Evolutionary conservation across 2,329 filamentous ascomycete species (phyloP).

Genomic region (Didymosphaeria variabile): DNA sequence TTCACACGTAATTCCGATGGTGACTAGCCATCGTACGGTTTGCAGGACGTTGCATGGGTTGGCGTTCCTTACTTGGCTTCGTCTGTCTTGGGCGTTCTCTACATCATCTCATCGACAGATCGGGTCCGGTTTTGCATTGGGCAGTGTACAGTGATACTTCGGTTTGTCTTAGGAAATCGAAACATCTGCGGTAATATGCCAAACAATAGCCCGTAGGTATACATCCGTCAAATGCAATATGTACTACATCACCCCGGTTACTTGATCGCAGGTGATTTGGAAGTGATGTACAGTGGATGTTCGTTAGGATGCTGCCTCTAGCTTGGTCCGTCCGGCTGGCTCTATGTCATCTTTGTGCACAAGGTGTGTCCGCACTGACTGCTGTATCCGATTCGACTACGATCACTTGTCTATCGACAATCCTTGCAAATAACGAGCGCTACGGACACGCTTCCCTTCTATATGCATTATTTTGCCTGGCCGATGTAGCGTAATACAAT

Average conservation of each 20-base stretch:
- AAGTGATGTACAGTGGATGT: neutral
- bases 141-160: neutral
- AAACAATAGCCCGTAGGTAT: neutral
- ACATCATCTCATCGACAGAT: neutral
- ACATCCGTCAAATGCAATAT: neutral
- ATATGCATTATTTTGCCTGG: neutral
- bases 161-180: neutral
- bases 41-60: neutral
- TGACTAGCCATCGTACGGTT: neutral
- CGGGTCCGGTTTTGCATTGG: neutral
- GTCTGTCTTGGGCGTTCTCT: neutral
- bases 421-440: no score
- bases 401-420: neutral
- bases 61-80: constrained; percentile 5
- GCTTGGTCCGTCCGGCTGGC: no score
- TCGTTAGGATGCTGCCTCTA: no score
- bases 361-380: neutral
- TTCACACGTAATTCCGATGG: neutral
- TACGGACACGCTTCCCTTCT: no score
- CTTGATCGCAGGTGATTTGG: neutral
- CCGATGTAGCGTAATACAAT: neutral
- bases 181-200: neutral
- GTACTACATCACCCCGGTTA: neutral
- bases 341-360: neutral
- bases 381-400: neutral